Conservation (phyloP, 2,329 filamentous ascomycete species). For the Colletotrichum orbiculare region DNA sequence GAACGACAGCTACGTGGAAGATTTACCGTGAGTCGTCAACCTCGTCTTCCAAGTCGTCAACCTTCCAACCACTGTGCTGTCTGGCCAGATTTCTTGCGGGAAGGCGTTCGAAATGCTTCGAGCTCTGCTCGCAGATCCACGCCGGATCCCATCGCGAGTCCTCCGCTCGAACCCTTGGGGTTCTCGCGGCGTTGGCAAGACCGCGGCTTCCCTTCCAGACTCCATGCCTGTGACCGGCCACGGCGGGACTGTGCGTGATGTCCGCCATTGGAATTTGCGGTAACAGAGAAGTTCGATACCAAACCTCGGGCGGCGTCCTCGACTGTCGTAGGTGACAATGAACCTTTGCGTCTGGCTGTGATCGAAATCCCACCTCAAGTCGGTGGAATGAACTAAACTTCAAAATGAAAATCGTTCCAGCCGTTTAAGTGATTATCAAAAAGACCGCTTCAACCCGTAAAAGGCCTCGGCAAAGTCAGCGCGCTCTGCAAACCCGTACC, state of each 20-base stretch:
- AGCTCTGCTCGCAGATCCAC: neutral
- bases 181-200: neutral
- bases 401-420: no score
- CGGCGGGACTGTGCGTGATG: neutral
- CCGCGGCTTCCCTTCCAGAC: neutral
- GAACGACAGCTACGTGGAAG: neutral
- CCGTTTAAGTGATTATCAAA: no score
- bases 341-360: no score
- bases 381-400: no score
- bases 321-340: no score
- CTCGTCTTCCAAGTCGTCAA: neutral
- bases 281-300: neutral
- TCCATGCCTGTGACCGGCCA: neutral
- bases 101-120: neutral
- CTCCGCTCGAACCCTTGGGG: neutral
- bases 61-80: neutral
- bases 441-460: no score
- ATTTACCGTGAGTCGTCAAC: neutral
- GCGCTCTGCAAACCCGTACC: neutral
- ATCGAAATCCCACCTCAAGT: no score
- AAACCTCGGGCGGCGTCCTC: neutral
- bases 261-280: neutral
- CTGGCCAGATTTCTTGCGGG: neutral
- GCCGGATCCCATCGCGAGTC: conserved; percentile 2
- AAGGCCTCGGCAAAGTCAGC: no score